These are phyloP conservation scores for Plantago coronopus DNA, from an alignment of 305 asterid species.

Conservation along the genomic window DNA sequence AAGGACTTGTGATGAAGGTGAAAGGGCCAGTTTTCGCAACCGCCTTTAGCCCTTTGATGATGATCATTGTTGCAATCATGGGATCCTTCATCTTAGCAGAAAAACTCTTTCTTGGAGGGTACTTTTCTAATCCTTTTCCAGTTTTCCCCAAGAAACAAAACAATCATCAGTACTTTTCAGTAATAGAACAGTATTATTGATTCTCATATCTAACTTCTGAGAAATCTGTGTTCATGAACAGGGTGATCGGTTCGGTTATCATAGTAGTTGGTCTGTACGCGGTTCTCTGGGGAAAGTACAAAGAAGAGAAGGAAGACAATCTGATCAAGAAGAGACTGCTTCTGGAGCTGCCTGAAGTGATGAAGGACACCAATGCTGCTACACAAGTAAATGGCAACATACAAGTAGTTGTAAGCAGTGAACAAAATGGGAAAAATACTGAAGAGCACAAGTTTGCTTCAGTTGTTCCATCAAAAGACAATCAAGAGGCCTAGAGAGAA, in stretches of 20 bases:
- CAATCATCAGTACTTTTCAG: background rate
- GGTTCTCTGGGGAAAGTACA: constrained; percentile 50
- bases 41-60: constrained; percentile 90
- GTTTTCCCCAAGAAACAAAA: background rate
- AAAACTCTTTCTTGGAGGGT: constrained; percentile 81
- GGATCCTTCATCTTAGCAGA: constrained; percentile 75
- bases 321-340: constrained; percentile 12
- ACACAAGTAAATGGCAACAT: constrained; percentile 18
- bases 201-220: background rate
- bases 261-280: constrained; percentile 45
- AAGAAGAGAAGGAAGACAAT: constrained; percentile 33
- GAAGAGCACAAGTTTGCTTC: constrained; percentile 22
- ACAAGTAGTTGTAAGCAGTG: constrained; percentile 6
- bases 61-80: constrained; percentile 79
- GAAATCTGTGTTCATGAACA: constrained; percentile 13
- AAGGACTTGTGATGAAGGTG: constrained; percentile 75
- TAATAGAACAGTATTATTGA: background rate
- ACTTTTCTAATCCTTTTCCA: constrained; percentile 20
- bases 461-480: constrained; percentile 21
- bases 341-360: constrained; percentile 35
- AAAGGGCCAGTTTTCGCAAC: constrained; percentile 87
- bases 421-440: constrained; percentile 1
- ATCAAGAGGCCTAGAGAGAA: constrained; percentile 19
- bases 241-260: constrained; percentile 42
- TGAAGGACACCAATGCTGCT: constrained; percentile 22